Base-by-base conservation (phyloP, 1,284 basidiomycete species). In the Ceratobasidium sp. region DNA sequence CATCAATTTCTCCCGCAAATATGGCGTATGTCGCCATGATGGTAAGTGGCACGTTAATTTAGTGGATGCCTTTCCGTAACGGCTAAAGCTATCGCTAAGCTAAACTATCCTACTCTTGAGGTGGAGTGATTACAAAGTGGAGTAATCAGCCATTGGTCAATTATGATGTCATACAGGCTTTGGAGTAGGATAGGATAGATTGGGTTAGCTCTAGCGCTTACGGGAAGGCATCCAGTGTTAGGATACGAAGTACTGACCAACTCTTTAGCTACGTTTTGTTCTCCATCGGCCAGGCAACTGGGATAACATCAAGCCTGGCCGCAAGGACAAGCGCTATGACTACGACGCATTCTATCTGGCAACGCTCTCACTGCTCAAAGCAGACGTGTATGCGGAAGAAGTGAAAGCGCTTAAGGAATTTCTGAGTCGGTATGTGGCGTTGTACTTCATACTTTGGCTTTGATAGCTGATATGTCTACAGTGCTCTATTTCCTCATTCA, bases 181-280 rank as follows among this genome's bases (percentile, higher is more conserved):
- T n/a, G n/a, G n/a, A n/a, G n/a, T n/a, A n/a, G n/a, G n/a, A n/a
- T n/a, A n/a, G n/a, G n/a, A n/a, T n/a, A n/a, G n/a, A n/a, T n/a
- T n/a, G n/a, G n/a, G n/a, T n/a, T n/a, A n/a, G n/a, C n/a, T n/a
- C n/a, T n/a, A n/a, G n/a, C n/a, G n/a, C n/a, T n/a, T n/a, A n/a
- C n/a, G n/a, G n/a, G n/a, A n/a, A n/a, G n/a, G n/a, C n/a, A n/a
- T n/a, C n/a, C n/a, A n/a, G n/a, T n/a, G n/a, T n/a, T n/a, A n/a
- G n/a, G n/a, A n/a, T n/a, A n/a, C n/a, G n/a, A n/a, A n/a, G n/a
- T n/a, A n/a, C n/a, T n/a, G n/a, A n/a, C n/a, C n/a, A n/a, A 19
- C 61, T 37, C 43, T 22, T 13, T n/a, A 64, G 61, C 61, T 64
- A 13, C 61, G 61, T 5, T 64, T 64, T 64, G 19, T n/a, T 9